phyloP scores from a whole-genome alignment of 768 basidiomycete genomes.

The Tricholoma sp. region DNA sequence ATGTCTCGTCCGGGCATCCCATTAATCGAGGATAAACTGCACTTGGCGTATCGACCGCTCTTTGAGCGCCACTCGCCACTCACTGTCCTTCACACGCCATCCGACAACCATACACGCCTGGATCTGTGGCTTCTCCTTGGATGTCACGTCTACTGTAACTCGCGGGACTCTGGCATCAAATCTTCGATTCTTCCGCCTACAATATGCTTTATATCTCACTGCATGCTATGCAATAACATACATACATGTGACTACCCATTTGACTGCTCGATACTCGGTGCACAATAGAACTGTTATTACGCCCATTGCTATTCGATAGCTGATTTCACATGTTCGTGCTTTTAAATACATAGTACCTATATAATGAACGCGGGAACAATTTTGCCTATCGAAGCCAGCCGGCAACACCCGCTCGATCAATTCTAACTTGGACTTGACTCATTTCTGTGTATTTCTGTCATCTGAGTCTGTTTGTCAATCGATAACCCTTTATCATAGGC shows the following conservation, averaged over 20 bases:
- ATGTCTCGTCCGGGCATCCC: neutral
- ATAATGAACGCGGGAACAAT: neutral
- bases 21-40: neutral
- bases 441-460: neutral
- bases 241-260: neutral
- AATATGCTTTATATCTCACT: neutral
- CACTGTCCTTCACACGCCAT: neutral
- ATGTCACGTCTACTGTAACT: neutral
- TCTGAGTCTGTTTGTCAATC: neutral
- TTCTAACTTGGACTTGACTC: constrained; percentile 1
- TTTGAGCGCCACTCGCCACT: neutral
- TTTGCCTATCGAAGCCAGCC: neutral
- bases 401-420: constrained; percentile 15
- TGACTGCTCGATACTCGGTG: neutral
- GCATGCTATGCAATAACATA: neutral
- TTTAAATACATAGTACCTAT: no score
- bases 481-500: neutral
- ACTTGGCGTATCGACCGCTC: neutral
- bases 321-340: neutral
- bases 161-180: no score
- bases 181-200: neutral
- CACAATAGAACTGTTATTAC: neutral
- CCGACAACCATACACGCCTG: neutral
- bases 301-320: neutral
- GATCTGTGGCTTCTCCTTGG: neutral